Percentiles rank a stretch among this genome's conserved stretches.
Evolutionary conservation across 768 basidiomycete genomes (phyloP).

Genomic region (Tephrocybe sp.): DNA sequence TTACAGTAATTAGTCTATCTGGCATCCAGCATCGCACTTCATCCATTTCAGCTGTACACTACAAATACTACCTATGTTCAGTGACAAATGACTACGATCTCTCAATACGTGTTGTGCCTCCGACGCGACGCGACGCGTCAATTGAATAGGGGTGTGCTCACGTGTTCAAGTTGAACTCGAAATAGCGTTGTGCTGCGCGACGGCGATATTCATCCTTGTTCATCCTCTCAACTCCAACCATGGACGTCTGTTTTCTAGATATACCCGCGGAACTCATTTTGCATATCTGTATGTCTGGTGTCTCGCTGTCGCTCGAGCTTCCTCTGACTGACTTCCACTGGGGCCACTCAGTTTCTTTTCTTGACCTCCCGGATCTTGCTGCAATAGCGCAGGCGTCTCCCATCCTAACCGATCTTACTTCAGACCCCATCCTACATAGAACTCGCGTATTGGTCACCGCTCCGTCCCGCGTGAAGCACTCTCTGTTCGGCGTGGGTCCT

Average conservation of each 20-base stretch:
- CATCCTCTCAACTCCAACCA: slow-evolving; percentile 3
- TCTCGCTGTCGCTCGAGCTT: not conserved
- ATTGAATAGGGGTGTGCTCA: not conserved
- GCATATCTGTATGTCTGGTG: slow-evolving; percentile 48
- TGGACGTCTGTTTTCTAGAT: slow-evolving; percentile 27
- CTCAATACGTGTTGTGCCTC: too few relatives aligned
- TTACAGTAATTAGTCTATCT: slow-evolving; percentile 15
- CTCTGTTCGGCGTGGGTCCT: slow-evolving; percentile 58
- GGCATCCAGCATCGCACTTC: too few relatives aligned
- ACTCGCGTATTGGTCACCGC: slow-evolving; percentile 59
- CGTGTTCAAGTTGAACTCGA: slow-evolving; percentile 1
- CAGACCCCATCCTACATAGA: slow-evolving; percentile 65
- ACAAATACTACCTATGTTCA: slow-evolving; percentile 8
- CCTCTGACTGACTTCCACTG: not conserved
- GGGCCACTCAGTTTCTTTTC: slow-evolving; percentile 53
- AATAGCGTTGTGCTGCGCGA: too few relatives aligned
- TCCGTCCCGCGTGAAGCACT: slow-evolving; percentile 68
- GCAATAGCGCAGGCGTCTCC: slow-evolving; percentile 48
- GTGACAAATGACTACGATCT: too few relatives aligned
- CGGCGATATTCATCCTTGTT: slow-evolving; percentile 2
- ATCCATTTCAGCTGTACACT: not conserved
- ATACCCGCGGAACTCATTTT: slow-evolving; percentile 60
- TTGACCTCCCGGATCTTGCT: slow-evolving; percentile 73
- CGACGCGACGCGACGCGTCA: slow-evolving; percentile 3
- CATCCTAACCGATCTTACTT: slow-evolving; percentile 47